Conservation (phyloP, 768 basidiomycete genomes). For the Chalciporus piperatus region DNA sequence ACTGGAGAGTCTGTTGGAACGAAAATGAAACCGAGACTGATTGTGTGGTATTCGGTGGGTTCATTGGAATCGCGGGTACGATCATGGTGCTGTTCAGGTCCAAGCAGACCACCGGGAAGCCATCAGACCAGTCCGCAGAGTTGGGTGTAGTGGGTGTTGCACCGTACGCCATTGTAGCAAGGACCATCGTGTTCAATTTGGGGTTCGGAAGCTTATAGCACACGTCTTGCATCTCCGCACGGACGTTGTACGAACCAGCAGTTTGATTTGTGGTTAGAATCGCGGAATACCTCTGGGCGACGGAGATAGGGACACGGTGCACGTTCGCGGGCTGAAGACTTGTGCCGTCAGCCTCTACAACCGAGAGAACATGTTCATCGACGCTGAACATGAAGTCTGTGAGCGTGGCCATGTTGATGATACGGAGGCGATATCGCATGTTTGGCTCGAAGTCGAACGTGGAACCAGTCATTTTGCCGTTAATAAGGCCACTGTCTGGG, state of each 20-base stretch:
- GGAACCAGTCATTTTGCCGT: slow-evolving; percentile 26
- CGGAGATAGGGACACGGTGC: slow-evolving; percentile 37
- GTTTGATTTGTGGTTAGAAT: slow-evolving; percentile 42
- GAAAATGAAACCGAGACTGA: slow-evolving; percentile 18
- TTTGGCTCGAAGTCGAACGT: slow-evolving; percentile 34
- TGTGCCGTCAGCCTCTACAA: slow-evolving; percentile 50
- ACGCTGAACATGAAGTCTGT: slow-evolving; percentile 44
- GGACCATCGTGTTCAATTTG: slow-evolving; percentile 28
- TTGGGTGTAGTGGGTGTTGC: slow-evolving; percentile 22
- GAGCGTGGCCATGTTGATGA: slow-evolving; percentile 48
- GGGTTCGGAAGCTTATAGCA: slow-evolving; percentile 33
- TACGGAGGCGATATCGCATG: slow-evolving; percentile 43
- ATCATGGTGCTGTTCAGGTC: slow-evolving; percentile 31
- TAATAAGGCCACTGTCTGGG: slow-evolving; percentile 37
- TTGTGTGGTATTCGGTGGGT: slow-evolving; percentile 30
- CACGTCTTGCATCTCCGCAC: slow-evolving; percentile 34
- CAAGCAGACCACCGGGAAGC: slow-evolving; percentile 19
- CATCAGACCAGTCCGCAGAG: slow-evolving; percentile 28
- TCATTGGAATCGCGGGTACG: slow-evolving; percentile 21
- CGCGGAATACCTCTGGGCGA: slow-evolving; percentile 53
- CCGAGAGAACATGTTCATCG: slow-evolving; percentile 43
- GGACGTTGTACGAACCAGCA: slow-evolving; percentile 34
- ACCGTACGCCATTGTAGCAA: slow-evolving; percentile 28
- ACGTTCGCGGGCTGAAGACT: slow-evolving; percentile 38
- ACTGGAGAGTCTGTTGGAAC: slow-evolving; percentile 25